phyloP scores from a whole-genome alignment of 371 early-diverging fungal genomes.

The Mucor irregularis region DNA sequence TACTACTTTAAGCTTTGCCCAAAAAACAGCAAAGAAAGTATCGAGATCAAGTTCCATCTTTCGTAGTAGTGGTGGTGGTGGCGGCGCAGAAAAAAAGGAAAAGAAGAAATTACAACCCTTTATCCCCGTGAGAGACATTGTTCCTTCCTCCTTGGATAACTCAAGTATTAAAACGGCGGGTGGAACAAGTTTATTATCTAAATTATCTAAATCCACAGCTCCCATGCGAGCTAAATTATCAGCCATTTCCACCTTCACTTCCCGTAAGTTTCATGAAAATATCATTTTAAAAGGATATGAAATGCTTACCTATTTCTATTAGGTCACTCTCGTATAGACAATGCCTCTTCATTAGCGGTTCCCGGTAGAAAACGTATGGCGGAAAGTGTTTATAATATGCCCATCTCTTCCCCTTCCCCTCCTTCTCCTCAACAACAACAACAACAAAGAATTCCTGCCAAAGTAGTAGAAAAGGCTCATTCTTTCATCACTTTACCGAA shows the following conservation, averaged over 20 bases:
- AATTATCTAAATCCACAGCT: slow-evolving; percentile 46
- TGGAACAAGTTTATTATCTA: slow-evolving; percentile 32
- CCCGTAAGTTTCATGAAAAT: too few relatives aligned
- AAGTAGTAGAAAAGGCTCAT: not conserved
- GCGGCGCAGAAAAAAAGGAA: not conserved
- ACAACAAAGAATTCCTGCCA: too few relatives aligned
- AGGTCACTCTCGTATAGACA: slow-evolving; percentile 17
- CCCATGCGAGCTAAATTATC: slow-evolving; percentile 50
- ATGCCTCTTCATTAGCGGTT: slow-evolving; percentile 20
- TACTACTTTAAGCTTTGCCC: slow-evolving; percentile 12
- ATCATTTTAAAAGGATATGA: too few relatives aligned
- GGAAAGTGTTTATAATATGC: slow-evolving; percentile 46
- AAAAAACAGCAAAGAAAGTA: slow-evolving; percentile 28
- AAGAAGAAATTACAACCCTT: slow-evolving; percentile 24
- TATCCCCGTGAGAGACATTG: slow-evolving; percentile 24
- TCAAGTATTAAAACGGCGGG: slow-evolving; percentile 8
- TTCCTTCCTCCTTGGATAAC: not conserved
- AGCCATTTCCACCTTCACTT: too few relatives aligned
- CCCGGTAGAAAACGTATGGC: slow-evolving; percentile 38
- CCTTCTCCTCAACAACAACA: too few relatives aligned
- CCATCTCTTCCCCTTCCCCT: too few relatives aligned
- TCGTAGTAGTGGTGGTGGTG: not conserved
- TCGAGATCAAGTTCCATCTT: slow-evolving; percentile 28
- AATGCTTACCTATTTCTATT: too few relatives aligned
- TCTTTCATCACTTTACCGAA: too few relatives aligned